A percentile compares a stretch with the other conserved stretches of the same genome.
These are phyloP conservation scores for Lentithecium fluviatile DNA, from an alignment of 495 filamentous ascomycete genomes.

Conservation along the genomic window DNA sequence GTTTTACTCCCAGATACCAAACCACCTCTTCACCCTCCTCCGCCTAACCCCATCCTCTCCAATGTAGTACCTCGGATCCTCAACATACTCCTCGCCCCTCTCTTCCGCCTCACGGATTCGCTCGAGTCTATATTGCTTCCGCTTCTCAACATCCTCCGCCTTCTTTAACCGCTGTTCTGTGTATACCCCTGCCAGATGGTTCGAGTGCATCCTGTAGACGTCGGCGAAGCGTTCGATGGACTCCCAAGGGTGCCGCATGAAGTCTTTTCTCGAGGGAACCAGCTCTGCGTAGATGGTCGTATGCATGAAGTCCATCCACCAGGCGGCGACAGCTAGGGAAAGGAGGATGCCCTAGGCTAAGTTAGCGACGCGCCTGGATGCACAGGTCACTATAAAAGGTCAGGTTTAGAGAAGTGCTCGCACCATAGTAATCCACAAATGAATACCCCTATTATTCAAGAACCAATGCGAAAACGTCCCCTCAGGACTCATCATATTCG, in stretches of 20 bases:
- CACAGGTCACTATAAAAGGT: neutral
- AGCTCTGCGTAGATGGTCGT: constrained; percentile 71
- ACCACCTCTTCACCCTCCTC: constrained; percentile 37
- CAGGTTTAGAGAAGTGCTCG: constrained; percentile 26
- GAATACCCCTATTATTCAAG: constrained; percentile 67
- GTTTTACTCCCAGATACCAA: constrained; percentile 39
- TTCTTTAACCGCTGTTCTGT: constrained; percentile 63
- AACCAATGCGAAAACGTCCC: constrained; percentile 76
- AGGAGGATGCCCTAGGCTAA: constrained; percentile 59
- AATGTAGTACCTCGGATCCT: constrained; percentile 31
- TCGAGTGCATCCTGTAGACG: constrained; percentile 68
- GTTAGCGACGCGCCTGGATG: neutral
- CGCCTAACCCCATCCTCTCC: constrained; percentile 40
- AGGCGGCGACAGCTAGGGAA: constrained; percentile 64
- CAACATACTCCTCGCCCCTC: constrained; percentile 30
- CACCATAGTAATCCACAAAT: constrained; percentile 78
- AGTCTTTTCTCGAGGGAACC: constrained; percentile 60
- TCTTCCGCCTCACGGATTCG: constrained; percentile 18
- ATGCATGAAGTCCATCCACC: constrained; percentile 65
- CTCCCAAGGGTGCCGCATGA: constrained; percentile 62
- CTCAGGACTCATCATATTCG: constrained; percentile 74
- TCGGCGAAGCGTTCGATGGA: constrained; percentile 58
- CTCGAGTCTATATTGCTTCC: constrained; percentile 66
- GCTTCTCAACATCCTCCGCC: constrained; percentile 77
- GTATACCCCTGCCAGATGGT: constrained; percentile 60